These are phyloP conservation scores for Silene uniflora DNA, from an alignment of 148 eudicot genomes.

Conservation along the genomic window DNA sequence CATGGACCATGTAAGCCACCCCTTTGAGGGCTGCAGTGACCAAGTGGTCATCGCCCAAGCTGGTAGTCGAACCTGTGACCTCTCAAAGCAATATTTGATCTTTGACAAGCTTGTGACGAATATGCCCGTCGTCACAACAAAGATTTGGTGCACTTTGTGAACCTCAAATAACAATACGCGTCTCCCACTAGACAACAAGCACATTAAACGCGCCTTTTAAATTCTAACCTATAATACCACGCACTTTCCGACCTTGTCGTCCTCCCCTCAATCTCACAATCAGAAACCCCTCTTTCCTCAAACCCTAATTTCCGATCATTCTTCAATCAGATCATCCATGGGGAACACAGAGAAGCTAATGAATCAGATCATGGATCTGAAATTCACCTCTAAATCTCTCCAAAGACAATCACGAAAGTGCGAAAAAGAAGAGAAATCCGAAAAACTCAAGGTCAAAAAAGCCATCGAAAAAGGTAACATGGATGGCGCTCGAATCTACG, in stretches of 20 bases:
- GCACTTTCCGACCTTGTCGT: neutral
- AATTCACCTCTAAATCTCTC: conserved; percentile 34
- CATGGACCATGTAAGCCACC: too few species aligned
- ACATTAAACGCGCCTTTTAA: too few species aligned
- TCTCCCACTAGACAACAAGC: too few species aligned
- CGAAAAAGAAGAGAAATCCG: conserved; percentile 35
- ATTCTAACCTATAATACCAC: too few species aligned
- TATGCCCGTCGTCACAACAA: too few species aligned
- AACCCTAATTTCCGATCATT: conserved; percentile 17
- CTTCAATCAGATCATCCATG: conserved; percentile 12
- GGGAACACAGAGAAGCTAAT: conserved; percentile 37
- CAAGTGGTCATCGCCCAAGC: too few species aligned
- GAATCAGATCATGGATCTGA: conserved; percentile 38
- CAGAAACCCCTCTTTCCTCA: conserved; percentile 1
- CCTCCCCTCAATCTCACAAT: neutral
- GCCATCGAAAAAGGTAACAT: conserved; percentile 36
- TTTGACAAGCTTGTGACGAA: too few species aligned
- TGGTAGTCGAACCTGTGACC: too few species aligned
- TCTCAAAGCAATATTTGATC: too few species aligned
- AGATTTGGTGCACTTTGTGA: too few species aligned
- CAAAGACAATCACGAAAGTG: conserved; percentile 33
- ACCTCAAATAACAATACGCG: too few species aligned
- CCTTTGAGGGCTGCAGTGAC: too few species aligned
- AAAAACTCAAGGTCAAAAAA: conserved; percentile 34
- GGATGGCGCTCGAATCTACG: conserved; percentile 34